These are phyloP conservation scores for Luffa aegyptiaca DNA, from an alignment of 306 rosid species.

Conservation along the genomic window DNA sequence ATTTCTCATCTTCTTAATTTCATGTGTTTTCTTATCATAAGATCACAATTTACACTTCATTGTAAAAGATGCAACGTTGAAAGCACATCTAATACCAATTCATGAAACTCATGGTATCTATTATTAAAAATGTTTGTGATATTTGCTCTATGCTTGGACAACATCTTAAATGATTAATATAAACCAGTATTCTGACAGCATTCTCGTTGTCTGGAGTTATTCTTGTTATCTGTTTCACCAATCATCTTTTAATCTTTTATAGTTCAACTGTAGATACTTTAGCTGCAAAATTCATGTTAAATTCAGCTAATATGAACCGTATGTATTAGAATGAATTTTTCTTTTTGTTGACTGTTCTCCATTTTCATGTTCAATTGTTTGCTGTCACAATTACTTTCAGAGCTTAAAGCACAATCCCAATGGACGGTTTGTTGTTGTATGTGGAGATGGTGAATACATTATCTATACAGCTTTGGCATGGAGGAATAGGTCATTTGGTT, in stretches of 20 bases:
- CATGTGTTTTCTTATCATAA: neutral
- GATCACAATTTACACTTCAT: neutral
- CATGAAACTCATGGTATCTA: neutral
- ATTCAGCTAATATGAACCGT: neutral
- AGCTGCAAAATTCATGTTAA: neutral
- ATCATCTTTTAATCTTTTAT: neutral
- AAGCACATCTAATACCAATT: neutral
- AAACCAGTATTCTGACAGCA: neutral
- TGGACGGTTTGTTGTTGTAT: conserved; percentile 95
- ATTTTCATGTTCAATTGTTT: conserved; percentile 12
- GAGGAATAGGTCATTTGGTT: conserved; percentile 98
- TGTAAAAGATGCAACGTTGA: neutral
- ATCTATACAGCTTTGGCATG: conserved; percentile 96
- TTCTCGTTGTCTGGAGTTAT: neutral
- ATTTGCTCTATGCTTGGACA: neutral
- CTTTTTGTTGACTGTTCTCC: neutral
- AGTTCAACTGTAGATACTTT: neutral
- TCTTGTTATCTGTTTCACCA: neutral
- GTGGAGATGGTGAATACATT: conserved; percentile 97
- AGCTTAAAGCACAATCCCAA: conserved; percentile 94
- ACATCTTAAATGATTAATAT: neutral
- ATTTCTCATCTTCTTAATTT: neutral
- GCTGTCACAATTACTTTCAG: conserved; percentile 30
- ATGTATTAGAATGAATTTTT: neutral
- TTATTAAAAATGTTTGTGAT: neutral